phyloP scores from a whole-genome alignment of 2,329 filamentous ascomycete genomes.

The Nothophaeocryptopus gaeumannii region DNA sequence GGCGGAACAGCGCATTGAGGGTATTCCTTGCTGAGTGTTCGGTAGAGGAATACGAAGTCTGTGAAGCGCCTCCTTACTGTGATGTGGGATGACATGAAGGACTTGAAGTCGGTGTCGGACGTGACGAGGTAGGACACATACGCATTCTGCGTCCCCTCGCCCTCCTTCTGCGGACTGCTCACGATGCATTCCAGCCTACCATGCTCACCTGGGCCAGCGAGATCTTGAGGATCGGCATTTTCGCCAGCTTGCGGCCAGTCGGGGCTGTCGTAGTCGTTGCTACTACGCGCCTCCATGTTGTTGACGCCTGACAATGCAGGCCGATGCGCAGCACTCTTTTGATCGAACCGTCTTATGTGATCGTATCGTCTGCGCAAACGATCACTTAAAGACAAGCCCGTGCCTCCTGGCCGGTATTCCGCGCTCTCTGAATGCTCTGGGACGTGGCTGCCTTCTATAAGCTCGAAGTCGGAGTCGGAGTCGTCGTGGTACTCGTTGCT shows the following conservation, averaged over 20 bases:
- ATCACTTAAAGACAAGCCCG: too few species aligned
- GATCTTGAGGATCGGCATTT: constrained; percentile 55
- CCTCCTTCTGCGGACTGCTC: constrained; percentile 83
- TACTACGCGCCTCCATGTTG: constrained; percentile 31
- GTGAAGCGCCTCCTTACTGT: constrained; percentile 88
- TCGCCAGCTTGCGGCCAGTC: constrained; percentile 63
- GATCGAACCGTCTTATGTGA: too few species aligned
- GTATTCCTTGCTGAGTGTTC: constrained; percentile 81
- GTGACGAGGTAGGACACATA: constrained; percentile 95
- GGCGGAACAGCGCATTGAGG: constrained; percentile 90
- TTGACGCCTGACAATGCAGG: constrained; percentile 12
- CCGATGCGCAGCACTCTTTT: background rate
- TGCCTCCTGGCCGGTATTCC: too few species aligned
- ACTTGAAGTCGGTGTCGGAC: constrained; percentile 88
- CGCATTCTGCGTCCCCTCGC: constrained; percentile 91
- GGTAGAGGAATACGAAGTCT: constrained; percentile 96
- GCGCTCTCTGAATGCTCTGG: background rate
- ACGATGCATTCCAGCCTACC: constrained; percentile 83
- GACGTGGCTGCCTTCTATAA: constrained; percentile 17
- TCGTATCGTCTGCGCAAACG: too few species aligned
- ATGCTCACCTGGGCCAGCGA: constrained; percentile 61
- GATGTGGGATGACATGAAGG: constrained; percentile 79
- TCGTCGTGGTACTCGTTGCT: constrained; percentile 6
- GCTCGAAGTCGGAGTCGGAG: constrained; percentile 17
- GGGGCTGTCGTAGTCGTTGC: constrained; percentile 75